Conservation (phyloP, 257 asterid species). For the Eustoma russellianum region DNA sequence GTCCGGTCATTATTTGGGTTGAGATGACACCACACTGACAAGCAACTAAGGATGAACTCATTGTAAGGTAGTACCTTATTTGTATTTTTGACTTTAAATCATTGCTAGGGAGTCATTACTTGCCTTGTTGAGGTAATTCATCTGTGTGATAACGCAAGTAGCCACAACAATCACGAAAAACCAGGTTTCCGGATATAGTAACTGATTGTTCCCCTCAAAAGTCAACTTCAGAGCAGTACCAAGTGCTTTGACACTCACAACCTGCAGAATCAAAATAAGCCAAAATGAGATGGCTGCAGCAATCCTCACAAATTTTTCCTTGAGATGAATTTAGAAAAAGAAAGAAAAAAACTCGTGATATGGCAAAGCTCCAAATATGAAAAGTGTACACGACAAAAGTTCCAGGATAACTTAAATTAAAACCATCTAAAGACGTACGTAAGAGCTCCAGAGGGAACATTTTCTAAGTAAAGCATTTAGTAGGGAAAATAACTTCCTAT, state of each 20-base stretch:
- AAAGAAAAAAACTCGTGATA: no score
- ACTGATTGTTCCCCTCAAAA: slow-evolving; percentile 74
- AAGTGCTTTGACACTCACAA: slow-evolving; percentile 89
- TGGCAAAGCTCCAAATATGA: no score
- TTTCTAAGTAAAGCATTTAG: no score
- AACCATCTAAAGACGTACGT: not conserved
- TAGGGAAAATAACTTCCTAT: no score
- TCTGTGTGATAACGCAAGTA: slow-evolving; percentile 68
- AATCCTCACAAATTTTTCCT: not conserved
- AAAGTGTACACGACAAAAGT: no score
- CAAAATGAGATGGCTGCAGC: not conserved
- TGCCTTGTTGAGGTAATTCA: slow-evolving; percentile 93
- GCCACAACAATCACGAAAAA: slow-evolving; percentile 59
- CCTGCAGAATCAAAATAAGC: slow-evolving; percentile 36
- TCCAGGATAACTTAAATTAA: not conserved
- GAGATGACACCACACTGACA: no score
- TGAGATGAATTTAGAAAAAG: no score
- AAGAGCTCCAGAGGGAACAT: not conserved
- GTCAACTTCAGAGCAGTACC: slow-evolving; percentile 80
- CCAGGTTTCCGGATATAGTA: slow-evolving; percentile 76
- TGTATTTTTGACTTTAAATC: slow-evolving; percentile 5
- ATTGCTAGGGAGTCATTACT: slow-evolving; percentile 9
- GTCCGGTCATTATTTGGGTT: no score
- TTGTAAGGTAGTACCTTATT: no score
- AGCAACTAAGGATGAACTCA: no score